These are phyloP conservation scores for Fusarium anthophilum DNA, from an alignment of 2,329 filamentous ascomycete species.

Conservation along the genomic window DNA sequence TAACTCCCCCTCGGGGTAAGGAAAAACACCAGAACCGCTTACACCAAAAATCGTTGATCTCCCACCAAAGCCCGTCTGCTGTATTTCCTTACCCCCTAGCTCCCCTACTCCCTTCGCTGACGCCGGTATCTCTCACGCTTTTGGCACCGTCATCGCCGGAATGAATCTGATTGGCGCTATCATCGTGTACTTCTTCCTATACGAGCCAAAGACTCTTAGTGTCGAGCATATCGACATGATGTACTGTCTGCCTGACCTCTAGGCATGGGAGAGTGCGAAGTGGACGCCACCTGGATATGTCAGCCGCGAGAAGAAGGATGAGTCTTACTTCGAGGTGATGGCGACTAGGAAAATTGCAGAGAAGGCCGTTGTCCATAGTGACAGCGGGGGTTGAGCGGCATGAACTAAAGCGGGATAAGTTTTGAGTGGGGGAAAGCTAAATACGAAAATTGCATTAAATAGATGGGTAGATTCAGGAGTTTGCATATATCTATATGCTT, in stretches of 20 bases:
- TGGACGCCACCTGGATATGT: conserved; percentile 60
- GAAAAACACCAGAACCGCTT: too few relatives aligned
- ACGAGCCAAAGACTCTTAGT: conserved; percentile 70
- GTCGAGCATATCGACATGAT: conserved; percentile 77
- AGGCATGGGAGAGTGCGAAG: conserved; percentile 66
- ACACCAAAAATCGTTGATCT: too few relatives aligned
- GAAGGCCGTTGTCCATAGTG: conserved; percentile 28
- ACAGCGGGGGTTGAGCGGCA: background rate
- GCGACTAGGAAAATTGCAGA: conserved; percentile 27
- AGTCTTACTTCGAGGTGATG: conserved; percentile 36
- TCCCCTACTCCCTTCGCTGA: conserved; percentile 75
- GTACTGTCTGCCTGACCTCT: conserved; percentile 69
- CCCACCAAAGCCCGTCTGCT: too few relatives aligned
- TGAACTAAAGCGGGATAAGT: fast-evolving
- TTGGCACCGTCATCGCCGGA: conserved; percentile 72
- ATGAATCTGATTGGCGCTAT: conserved; percentile 67
- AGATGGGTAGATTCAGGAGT: background rate
- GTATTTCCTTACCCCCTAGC: too few relatives aligned
- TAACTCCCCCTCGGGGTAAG: too few relatives aligned
- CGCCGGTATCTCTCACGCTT: conserved; percentile 67
- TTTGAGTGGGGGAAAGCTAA: background rate
- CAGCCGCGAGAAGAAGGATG: conserved; percentile 50
- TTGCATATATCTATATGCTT: background rate
- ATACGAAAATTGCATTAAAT: fast-evolving
- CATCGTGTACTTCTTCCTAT: conserved; percentile 75